These are phyloP conservation scores for Claviceps sp. DNA, from an alignment of 2,329 filamentous ascomycete species.

Conservation along the genomic window DNA sequence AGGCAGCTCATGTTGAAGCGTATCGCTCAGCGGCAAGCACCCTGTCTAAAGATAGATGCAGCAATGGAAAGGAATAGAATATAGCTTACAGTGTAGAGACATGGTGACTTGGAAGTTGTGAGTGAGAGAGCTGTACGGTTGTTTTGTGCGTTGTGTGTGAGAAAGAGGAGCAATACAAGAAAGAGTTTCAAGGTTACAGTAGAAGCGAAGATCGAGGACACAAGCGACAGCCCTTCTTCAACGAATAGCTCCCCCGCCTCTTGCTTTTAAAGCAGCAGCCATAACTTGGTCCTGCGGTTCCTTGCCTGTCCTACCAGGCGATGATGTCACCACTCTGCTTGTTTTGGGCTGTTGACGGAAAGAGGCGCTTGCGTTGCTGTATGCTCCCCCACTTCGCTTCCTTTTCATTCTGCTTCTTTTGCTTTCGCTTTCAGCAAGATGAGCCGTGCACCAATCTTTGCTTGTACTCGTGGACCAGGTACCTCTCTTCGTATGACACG, in stretches of 20 bases:
- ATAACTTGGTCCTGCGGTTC: not conserved
- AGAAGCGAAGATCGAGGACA: not conserved
- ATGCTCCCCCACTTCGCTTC: not conserved
- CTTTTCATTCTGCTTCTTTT: not conserved
- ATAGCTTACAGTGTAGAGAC: slow-evolving; percentile 44
- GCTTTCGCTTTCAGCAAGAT: not conserved
- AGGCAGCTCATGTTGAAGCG: not conserved
- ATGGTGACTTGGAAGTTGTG: slow-evolving; percentile 23
- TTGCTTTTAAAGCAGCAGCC: slow-evolving; percentile 3
- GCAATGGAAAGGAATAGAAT: not conserved
- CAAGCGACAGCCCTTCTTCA: not conserved
- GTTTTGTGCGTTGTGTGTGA: not conserved
- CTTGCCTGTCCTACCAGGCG: not conserved
- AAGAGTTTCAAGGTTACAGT: not conserved
- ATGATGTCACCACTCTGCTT: slow-evolving; percentile 21
- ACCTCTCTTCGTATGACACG: no score
- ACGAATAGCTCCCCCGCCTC: not conserved
- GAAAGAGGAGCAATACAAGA: not conserved
- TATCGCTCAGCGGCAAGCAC: not conserved
- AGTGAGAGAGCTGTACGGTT: not conserved
- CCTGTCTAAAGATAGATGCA: not conserved
- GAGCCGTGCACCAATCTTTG: not conserved
- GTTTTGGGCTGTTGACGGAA: not conserved
- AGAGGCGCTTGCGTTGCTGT: not conserved
- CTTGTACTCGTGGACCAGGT: not conserved